These are phyloP conservation scores for Exserohilum turcica DNA, from an alignment of 2,329 filamentous ascomycete species.

Conservation along the genomic window DNA sequence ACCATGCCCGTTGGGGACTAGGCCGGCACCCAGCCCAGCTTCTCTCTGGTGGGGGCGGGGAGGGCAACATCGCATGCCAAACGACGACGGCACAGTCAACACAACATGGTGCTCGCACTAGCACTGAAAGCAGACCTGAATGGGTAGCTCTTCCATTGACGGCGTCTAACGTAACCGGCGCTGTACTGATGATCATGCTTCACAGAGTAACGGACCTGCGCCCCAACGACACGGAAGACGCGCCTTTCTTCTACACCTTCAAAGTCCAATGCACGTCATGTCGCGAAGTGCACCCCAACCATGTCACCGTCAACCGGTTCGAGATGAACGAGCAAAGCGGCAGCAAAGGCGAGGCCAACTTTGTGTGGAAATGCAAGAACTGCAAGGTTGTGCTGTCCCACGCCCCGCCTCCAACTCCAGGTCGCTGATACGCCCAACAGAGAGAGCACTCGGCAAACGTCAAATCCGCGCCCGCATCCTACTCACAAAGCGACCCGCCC, in stretches of 20 bases:
- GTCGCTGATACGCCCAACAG: constrained; percentile 52
- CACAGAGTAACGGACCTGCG: constrained; percentile 87
- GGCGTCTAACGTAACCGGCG: background rate
- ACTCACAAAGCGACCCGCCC: constrained; percentile 72
- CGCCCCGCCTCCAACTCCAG: background rate
- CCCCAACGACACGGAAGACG: constrained; percentile 78
- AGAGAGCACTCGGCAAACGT: constrained; percentile 86
- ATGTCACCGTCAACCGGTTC: constrained; percentile 84
- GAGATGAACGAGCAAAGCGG: constrained; percentile 90
- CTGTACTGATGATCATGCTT: background rate
- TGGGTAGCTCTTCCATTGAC: constrained; percentile 30
- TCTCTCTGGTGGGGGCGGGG: constrained; percentile 18
- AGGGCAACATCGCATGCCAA: constrained; percentile 6
- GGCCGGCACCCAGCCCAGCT: constrained; percentile 5
- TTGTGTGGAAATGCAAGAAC: constrained; percentile 99
- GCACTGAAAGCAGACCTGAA: constrained; percentile 47
- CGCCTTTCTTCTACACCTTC: constrained; percentile 96
- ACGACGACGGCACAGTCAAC: constrained; percentile 10
- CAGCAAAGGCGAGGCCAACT: constrained; percentile 94
- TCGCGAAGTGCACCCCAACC: constrained; percentile 85
- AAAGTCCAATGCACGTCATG: constrained; percentile 98
- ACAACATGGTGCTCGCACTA: constrained; percentile 47
- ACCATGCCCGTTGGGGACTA: background rate
- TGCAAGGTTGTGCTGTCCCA: constrained; percentile 73
- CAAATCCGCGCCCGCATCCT: constrained; percentile 72